Percentiles rank a stretch among this genome's conserved stretches.
phyloP scores from a whole-genome alignment of 495 filamentous ascomycete genomes.

The Eremomyces bilateralis region DNA sequence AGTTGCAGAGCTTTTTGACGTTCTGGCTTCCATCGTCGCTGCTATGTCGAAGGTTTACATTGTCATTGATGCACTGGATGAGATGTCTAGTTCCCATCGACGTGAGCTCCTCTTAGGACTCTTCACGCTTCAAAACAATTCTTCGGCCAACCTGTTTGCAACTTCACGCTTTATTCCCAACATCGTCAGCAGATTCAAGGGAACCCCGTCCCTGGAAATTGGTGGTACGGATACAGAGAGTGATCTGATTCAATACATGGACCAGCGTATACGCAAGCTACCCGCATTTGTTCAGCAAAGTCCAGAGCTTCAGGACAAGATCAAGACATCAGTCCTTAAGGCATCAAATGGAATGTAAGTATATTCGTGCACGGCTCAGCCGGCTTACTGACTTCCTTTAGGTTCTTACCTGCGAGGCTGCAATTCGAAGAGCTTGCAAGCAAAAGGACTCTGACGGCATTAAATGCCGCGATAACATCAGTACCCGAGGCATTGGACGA shows the following conservation, averaged over 20 bases:
- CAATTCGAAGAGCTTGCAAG: slow-evolving; percentile 24
- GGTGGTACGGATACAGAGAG: too few species aligned
- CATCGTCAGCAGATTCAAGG: slow-evolving; percentile 13
- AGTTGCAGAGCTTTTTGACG: slow-evolving; percentile 10
- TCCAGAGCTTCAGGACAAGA: slow-evolving; percentile 13
- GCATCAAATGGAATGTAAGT: slow-evolving; percentile 24
- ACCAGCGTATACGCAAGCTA: slow-evolving; percentile 10
- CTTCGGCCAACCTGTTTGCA: slow-evolving; percentile 20
- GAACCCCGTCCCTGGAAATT: slow-evolving; percentile 6
- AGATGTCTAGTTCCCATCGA: too few species aligned
- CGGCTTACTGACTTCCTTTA: slow-evolving; percentile 3
- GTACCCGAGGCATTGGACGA: slow-evolving; percentile 9
- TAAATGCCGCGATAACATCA: slow-evolving; percentile 15
- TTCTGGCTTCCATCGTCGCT: slow-evolving; percentile 9
- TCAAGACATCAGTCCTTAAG: slow-evolving; percentile 14
- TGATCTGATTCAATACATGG: too few species aligned
- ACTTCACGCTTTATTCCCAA: slow-evolving; percentile 22
- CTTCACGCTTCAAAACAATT: too few species aligned
- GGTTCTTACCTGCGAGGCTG: slow-evolving; percentile 32
- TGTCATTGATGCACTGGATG: slow-evolving; percentile 29
- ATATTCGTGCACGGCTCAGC: neutral
- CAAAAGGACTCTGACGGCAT: slow-evolving; percentile 15
- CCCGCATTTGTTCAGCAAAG: slow-evolving; percentile 7
- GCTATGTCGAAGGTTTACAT: slow-evolving; percentile 17
- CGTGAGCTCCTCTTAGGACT: too few species aligned